Evolutionary conservation across 2,329 filamentous ascomycete genomes (phyloP).

Genomic region (Monilinia laxa): DNA sequence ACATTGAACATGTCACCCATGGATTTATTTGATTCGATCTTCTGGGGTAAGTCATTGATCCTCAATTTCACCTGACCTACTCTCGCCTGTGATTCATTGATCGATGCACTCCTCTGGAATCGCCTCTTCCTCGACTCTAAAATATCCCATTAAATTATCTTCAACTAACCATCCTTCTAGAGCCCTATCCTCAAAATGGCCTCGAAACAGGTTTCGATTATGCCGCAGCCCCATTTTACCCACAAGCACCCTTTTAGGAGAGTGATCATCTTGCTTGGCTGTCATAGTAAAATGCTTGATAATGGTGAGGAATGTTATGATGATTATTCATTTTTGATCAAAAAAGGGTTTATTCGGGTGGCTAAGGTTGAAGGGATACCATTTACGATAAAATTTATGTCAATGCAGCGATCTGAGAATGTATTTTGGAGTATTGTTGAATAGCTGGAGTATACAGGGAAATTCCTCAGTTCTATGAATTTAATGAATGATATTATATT

Average conservation of each 20-base stretch:
- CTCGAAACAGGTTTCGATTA: slow-evolving; percentile 22
- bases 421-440: not conserved
- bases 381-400: not conserved
- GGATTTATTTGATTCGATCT: slow-evolving; percentile 67
- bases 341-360: not conserved
- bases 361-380: not conserved
- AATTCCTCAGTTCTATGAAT: not conserved
- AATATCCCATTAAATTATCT: not conserved
- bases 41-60: slow-evolving; percentile 55
- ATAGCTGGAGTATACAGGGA: not conserved
- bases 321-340: not conserved
- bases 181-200: slow-evolving; percentile 20
- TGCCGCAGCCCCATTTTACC: slow-evolving; percentile 17
- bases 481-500: not conserved
- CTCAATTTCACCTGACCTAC: not conserved
- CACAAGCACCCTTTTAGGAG: slow-evolving; percentile 8
- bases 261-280: not conserved
- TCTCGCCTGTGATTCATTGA: not conserved
- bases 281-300: not conserved
- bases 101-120: not conserved
- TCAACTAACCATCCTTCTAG: slow-evolving; percentile 1
- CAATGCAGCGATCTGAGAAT: not conserved
- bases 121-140: not conserved
- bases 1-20: slow-evolving; percentile 63
- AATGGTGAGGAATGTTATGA: not conserved